Percentiles rank a stretch among this genome's conserved stretches.
Evolutionary conservation across 257 asterid species (phyloP).

Genomic region (Solanum boliviense): DNA sequence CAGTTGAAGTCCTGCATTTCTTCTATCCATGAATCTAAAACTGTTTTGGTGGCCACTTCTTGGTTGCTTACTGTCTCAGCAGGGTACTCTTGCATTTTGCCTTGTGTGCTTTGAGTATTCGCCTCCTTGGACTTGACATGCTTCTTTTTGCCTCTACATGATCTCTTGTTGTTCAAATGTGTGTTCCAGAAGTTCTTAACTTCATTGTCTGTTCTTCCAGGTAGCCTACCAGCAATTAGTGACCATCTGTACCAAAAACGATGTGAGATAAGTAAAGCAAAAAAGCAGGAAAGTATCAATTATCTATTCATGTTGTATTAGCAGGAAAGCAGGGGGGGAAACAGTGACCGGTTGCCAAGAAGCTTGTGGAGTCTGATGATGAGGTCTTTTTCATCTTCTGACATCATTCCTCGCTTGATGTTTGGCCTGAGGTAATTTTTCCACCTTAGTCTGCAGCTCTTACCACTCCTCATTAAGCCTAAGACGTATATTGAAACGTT

Average conservation of each 20-base stretch:
- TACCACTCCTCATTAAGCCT: constrained; percentile 36
- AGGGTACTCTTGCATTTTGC: background rate
- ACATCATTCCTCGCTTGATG: constrained; percentile 51
- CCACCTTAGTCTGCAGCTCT: constrained; percentile 66
- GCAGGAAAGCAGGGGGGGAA: background rate
- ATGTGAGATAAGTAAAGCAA: background rate
- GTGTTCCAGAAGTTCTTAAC: constrained; percentile 58
- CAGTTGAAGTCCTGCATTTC: background rate
- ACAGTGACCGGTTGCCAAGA: constrained; percentile 47
- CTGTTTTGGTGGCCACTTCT: background rate
- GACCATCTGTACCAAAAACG: constrained; percentile 27
- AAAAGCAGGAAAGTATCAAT: background rate
- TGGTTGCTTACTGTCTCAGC: background rate
- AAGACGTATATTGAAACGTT: background rate
- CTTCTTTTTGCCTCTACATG: constrained; percentile 5
- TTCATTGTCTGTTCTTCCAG: constrained; percentile 58
- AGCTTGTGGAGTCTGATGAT: constrained; percentile 57
- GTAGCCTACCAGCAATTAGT: constrained; percentile 49
- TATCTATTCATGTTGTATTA: background rate
- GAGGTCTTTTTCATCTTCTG: constrained; percentile 51
- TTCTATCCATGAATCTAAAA: constrained; percentile 9
- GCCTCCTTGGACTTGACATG: background rate
- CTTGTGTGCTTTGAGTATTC: background rate
- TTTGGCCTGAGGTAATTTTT: constrained; percentile 55
- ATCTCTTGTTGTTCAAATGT: constrained; percentile 47